These are phyloP conservation scores for Gomphus sp. DNA, from an alignment of 1,284 basidiomycete species.

Conservation along the genomic window DNA sequence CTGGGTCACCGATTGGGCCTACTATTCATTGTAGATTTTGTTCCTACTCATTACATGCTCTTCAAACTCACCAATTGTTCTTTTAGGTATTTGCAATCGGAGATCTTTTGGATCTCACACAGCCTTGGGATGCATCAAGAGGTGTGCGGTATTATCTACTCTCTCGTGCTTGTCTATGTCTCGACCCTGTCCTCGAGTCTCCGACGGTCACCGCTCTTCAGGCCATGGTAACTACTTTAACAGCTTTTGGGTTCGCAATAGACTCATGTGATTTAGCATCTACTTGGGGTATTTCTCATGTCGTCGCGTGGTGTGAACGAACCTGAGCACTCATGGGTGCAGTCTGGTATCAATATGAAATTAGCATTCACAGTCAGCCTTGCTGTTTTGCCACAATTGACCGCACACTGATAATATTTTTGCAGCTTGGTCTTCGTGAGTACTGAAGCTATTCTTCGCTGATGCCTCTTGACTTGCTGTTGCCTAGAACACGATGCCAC, in stretches of 20 bases:
- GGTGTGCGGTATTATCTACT: constrained; percentile 2
- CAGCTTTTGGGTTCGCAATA: neutral
- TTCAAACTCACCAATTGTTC: neutral
- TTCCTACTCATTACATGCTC: neutral
- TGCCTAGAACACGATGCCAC: constrained; percentile 10
- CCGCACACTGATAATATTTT: no score
- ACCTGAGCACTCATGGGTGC: constrained; percentile 6
- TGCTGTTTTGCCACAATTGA: no score
- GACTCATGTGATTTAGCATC: neutral
- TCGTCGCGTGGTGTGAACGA: neutral
- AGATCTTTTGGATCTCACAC: constrained; percentile 9
- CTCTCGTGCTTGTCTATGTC: constrained; percentile 2
- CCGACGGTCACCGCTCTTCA: constrained; percentile 9
- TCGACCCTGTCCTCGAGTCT: constrained; percentile 6
- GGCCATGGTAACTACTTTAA: constrained; percentile 2
- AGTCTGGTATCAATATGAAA: constrained; percentile 7
- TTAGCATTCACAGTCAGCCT: neutral
- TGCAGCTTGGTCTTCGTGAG: constrained; percentile 16
- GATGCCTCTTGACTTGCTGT: neutral
- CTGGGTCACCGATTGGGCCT: constrained; percentile 5
- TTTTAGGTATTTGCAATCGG: constrained; percentile 9
- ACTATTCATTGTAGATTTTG: neutral
- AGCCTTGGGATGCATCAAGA: neutral
- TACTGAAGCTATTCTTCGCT: neutral
- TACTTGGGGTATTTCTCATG: neutral